Conservation (phyloP, 2,329 filamentous ascomycete species). For the Harringtonia aguacate region DNA sequence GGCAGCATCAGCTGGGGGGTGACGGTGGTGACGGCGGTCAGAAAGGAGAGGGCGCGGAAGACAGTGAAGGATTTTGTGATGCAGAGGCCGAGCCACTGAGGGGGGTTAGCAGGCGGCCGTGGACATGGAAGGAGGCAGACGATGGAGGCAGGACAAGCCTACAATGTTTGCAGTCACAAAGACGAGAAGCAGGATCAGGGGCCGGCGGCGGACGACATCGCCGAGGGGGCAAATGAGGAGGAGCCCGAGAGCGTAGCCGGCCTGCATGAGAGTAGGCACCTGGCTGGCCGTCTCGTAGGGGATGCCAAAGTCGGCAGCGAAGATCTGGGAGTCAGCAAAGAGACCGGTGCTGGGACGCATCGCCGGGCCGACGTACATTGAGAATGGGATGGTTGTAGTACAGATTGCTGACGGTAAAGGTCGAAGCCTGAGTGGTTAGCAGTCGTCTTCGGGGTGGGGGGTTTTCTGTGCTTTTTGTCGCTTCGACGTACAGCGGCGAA, state of each 20-base stretch:
- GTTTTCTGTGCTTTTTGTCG: too few relatives aligned
- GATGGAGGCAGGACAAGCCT: slow-evolving; percentile 16
- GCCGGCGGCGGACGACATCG: slow-evolving; percentile 52
- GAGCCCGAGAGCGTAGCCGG: slow-evolving; percentile 62
- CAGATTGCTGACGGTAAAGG: too few relatives aligned
- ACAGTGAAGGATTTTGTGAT: slow-evolving; percentile 50
- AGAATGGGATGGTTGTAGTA: too few relatives aligned
- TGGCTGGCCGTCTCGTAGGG: too few relatives aligned
- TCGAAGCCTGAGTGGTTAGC: too few relatives aligned
- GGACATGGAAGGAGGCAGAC: background rate
- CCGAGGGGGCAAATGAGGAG: slow-evolving; percentile 66
- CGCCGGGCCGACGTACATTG: too few relatives aligned
- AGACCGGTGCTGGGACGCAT: too few relatives aligned
- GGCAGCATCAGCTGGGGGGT: slow-evolving; percentile 70
- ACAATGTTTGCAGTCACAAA: slow-evolving; percentile 57
- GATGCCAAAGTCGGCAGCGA: too few relatives aligned
- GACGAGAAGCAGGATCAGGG: slow-evolving; percentile 55
- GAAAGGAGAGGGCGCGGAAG: slow-evolving; percentile 59
- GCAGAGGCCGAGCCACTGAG: slow-evolving; percentile 56
- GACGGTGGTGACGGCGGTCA: slow-evolving; percentile 61
- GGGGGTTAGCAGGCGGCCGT: too few relatives aligned
- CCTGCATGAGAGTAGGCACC: slow-evolving; percentile 65
- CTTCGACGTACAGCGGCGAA: too few relatives aligned
- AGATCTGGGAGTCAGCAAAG: too few relatives aligned
- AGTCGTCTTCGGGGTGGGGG: too few relatives aligned